Evolutionary conservation across 139 green algal genomes (phyloP).

Genomic region (Closterium sp.): DNA sequence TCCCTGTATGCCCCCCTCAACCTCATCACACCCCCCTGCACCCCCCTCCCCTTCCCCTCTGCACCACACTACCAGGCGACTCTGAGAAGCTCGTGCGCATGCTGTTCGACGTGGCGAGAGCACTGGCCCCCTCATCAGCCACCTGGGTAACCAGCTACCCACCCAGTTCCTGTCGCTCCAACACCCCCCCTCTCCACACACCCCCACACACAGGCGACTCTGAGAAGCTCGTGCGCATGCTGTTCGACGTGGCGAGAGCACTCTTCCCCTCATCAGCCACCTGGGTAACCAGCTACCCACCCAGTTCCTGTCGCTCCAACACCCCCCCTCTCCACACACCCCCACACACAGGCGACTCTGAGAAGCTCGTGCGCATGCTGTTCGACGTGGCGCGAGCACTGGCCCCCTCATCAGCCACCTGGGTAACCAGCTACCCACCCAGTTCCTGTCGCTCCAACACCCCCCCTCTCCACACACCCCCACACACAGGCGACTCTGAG

Average conservation of each 20-base stretch:
- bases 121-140: constrained; percentile 62
- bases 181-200: too few relatives aligned
- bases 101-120: constrained; percentile 88
- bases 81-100: constrained; percentile 91
- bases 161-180: too few relatives aligned
- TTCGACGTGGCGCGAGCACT: constrained; percentile 81
- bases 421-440: constrained; percentile 62
- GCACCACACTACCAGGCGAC: constrained; percentile 77
- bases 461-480: too few relatives aligned
- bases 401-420: constrained; percentile 58
- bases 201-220: constrained; percentile 96
- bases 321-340: too few relatives aligned
- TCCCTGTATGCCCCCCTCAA: too few relatives aligned
- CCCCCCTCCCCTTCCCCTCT: too few relatives aligned
- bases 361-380: constrained; percentile 91
- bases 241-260: constrained; percentile 86
- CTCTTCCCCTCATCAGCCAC: constrained; percentile 62
- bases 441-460: too few relatives aligned
- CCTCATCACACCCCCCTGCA: not conserved
- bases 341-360: constrained; percentile 93
- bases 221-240: constrained; percentile 89
- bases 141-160: too few relatives aligned
- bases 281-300: too few relatives aligned
- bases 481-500: constrained; percentile 84
- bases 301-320: too few relatives aligned